Evolutionary conservation across 1,139 yeast genomes (phyloP), one percentile per base, ranked within the genome.

Genomic region (Nadsonia starkeyi-henricii): DNA sequence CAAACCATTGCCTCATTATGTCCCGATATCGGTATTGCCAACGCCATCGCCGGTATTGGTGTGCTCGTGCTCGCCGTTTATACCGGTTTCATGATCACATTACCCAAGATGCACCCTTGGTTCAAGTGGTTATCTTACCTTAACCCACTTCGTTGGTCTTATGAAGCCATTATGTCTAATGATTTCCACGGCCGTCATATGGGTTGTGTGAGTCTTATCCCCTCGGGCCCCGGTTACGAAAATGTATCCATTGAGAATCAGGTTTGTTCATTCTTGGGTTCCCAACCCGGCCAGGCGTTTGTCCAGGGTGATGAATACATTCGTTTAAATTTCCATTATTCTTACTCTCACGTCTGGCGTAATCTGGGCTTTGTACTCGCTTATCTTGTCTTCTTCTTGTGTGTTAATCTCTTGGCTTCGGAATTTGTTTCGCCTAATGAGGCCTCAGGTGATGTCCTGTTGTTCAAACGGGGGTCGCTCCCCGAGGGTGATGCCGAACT

Each of bases 391-490:
- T 70, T 78, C 60, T 78, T 80, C 63, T 65, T 79, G 50, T 55
- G 54, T 43, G 67, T 74, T n/a, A 78, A 80, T 58, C n/a, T n/a
- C 61, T 83, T 56, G 37, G 69, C 78, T 52, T 74, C 79, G 53
- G 86, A 81, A 65, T 65, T 65, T 53, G 79, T 79, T 58, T 79
- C 77, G 58, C 83, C 85, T 63, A 77, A 84, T n/a, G 75, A 77
- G 68, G 85, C 82, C 62, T 80, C 78, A 67, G 93, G 93, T 68
- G 94, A 84, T 66, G 73, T 82, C 46, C 70, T 81, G 48, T 71
- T 82, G 43, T 84, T 77, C 70, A 79, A 79, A 52, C 69, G 75
- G 20, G 28, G 44, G 13, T 43, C 47, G 20, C 46, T 48, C 9
- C 33, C 52, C 5, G 44, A 36, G 17, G 36, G 63, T 36, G 51